Evolutionary conservation across 2,329 filamentous ascomycete genomes (phyloP).

Genomic region (Fusarium sp.): DNA sequence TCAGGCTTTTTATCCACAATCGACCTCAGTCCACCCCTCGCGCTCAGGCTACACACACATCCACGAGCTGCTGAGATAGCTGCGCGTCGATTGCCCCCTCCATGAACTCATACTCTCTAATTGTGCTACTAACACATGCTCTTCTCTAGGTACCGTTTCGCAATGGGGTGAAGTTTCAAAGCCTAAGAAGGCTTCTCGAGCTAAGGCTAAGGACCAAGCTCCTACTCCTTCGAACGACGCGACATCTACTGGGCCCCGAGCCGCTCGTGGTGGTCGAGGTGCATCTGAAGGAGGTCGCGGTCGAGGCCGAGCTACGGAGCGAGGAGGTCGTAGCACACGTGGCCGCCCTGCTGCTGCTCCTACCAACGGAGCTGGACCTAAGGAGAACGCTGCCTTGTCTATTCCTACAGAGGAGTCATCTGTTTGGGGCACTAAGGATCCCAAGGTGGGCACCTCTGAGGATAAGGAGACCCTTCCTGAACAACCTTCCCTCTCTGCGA

Average conservation of each 20-base stretch:
- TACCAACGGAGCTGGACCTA: slow-evolving; percentile 71
- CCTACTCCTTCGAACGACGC: slow-evolving; percentile 63
- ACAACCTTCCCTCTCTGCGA: slow-evolving; percentile 47
- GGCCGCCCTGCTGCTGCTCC: slow-evolving; percentile 68
- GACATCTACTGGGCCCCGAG: slow-evolving; percentile 56
- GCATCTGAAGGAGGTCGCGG: slow-evolving; percentile 71
- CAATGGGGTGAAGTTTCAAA: slow-evolving; percentile 89
- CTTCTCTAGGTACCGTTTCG: slow-evolving; percentile 73
- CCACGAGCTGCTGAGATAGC: slow-evolving; percentile 8
- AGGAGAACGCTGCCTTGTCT: slow-evolving; percentile 66
- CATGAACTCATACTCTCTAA: not conserved
- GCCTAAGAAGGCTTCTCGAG: slow-evolving; percentile 79
- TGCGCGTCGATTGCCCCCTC: slow-evolving; percentile 9
- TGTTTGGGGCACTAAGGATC: slow-evolving; percentile 59
- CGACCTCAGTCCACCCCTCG: slow-evolving; percentile 24
- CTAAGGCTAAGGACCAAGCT: slow-evolving; percentile 75
- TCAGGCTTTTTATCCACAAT: slow-evolving; percentile 34
- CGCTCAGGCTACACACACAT: slow-evolving; percentile 30
- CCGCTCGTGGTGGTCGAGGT: slow-evolving; percentile 70
- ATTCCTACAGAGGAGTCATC: slow-evolving; percentile 77
- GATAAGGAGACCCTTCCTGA: slow-evolving; percentile 50
- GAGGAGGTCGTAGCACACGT: slow-evolving; percentile 70
- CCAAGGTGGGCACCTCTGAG: slow-evolving; percentile 49
- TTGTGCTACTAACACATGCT: slow-evolving; percentile 45
- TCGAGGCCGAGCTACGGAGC: slow-evolving; percentile 70